Evolutionary conservation across 306 rosid species (phyloP), one percentile per base, ranked within the genome.

Genomic region (Pyrus communis): DNA sequence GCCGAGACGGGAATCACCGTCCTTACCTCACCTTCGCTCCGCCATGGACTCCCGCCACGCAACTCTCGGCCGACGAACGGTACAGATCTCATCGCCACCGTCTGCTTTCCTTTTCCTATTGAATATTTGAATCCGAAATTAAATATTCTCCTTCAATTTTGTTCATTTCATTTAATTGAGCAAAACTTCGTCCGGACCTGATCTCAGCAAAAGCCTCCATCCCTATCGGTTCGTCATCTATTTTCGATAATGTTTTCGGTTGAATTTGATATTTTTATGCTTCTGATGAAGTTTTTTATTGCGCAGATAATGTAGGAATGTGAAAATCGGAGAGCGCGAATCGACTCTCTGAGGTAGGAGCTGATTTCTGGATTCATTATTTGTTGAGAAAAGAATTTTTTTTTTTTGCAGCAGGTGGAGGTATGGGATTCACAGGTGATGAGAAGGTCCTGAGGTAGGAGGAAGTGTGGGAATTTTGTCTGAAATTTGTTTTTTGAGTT

Each of bases 41-140:
- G 75, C 86, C 79, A 93, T 92, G 98, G 95, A 94, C 1, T 83
- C 89, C 10, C 96, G 88, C 69, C 97, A 92, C 82, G 97, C 97
- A 12, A 80, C 96, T 66, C 88, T 95, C 0, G 99, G 90, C 80
- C 88, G 96, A 74, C 90, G 97, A 74, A 91, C 99, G 85, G 97
- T 92, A 82, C n/a, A 0, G 61, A 67, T 64, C 27, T 60, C 51
- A 1, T 66, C 40, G 15, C 42, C 21, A n/a, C 51, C 8, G 43
- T 22, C 11, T n/a, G 27, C 35, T 23, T 21, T 5, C 35, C n/a
- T 22, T 23, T n/a, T 65, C 25, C 75, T 22, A 55, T 80, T 81
- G 74, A 70, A 15, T 52, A 11, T 77, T 0, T 42, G 2, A 45
- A 9, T 54, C 45, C 70, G 4, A 40, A 22, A 4, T 14, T 13